phyloP scores from a whole-genome alignment of 1,284 basidiomycete genomes.

The Cutaneotrichosporon daszewskae region DNA sequence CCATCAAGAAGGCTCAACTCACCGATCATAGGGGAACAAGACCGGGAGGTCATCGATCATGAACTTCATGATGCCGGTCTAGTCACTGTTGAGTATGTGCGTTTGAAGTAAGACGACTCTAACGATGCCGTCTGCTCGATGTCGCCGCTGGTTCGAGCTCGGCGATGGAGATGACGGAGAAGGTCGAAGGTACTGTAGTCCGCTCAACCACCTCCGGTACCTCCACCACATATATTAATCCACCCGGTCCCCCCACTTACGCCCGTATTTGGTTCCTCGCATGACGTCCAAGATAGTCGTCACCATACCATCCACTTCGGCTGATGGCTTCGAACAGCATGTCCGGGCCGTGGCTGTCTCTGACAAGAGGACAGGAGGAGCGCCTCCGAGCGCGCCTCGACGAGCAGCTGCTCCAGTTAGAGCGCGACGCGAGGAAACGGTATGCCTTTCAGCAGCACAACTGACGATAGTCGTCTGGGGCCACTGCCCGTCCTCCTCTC shows the following conservation, averaged over 20 bases:
- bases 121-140: no score
- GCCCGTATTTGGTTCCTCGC: no score
- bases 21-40: slow-evolving; percentile 76
- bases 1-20: slow-evolving; percentile 7
- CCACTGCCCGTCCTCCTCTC: slow-evolving; percentile 18
- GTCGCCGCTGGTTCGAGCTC: no score
- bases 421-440: slow-evolving; percentile 33
- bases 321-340: no score
- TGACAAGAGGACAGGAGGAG: slow-evolving; percentile 22
- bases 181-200: no score
- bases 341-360: slow-evolving; percentile 2
- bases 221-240: no score
- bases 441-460: neutral
- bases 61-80: slow-evolving; percentile 81
- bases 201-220: neutral
- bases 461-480: slow-evolving; percentile 19
- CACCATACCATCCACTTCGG: no score
- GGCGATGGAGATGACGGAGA: neutral
- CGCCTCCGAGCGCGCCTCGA: slow-evolving; percentile 26
- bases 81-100: no score
- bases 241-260: no score
- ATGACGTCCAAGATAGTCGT: no score
- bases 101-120: no score
- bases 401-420: slow-evolving; percentile 20
- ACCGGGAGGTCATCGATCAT: slow-evolving; percentile 90